Evolutionary conservation across 2,329 filamentous ascomycete genomes (phyloP), one percentile per base, ranked within the genome.

Genomic region (Biscogniauxia mediterranea): DNA sequence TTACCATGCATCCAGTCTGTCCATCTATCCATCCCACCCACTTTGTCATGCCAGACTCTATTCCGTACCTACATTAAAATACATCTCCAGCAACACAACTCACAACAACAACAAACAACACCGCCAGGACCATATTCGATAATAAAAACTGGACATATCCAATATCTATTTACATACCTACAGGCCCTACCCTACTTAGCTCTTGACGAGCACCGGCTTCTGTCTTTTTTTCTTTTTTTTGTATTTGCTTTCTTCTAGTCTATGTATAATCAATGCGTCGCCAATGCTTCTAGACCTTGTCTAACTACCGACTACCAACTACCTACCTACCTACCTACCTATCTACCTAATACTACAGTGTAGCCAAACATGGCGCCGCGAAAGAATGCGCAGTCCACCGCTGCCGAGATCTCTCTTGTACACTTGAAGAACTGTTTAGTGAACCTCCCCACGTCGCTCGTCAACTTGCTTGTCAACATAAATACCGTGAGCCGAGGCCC

Each of bases 361-460:
- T 56, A 60, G 56, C 58, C 61, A 55, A 63, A 60, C 42, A 73
- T 73, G 71, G 70, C 70, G 54, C 69, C 71, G 53, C 75, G 79
- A 71, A 83, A 81, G 74, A 85, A 83, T 73, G 79, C 80, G 74
- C 84, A 83, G 69, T 83, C 90, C 52, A 88, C 89, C 38, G 83
- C 89, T 64, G 93, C 92, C 61, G 93, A 97, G 79, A 84, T 98
- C 67, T 90, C 90, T 58, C 84, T 98, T 63, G 86, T 92, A 54
- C 91, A 93, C 68, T 84, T 98, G 62, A 96, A 96, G 81, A 98
- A 90, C 76, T 99, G 95, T 78, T 83, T 99, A 57, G 91, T 97
- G 75, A 98, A 98, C 78, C 85, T 99, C 56, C 95, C 95, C 54
- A 79, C 91, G 4, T 89, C 91, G 25, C 81, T 99, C 60, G 93